These are phyloP conservation scores for Diplosphaera chodatii DNA, from an alignment of 139 green algal species.

Conservation along the genomic window DNA sequence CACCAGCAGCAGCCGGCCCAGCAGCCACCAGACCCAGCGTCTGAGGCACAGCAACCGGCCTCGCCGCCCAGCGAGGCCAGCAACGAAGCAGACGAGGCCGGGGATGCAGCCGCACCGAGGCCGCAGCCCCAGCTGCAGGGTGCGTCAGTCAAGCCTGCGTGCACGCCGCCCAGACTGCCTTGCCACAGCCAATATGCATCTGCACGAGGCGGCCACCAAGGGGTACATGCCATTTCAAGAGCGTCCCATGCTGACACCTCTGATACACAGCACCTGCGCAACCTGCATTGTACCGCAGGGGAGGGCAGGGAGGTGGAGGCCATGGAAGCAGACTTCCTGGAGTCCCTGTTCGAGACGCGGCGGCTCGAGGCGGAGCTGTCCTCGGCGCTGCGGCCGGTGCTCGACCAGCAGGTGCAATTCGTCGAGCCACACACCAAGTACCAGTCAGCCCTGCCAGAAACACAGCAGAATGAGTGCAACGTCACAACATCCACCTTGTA, in stretches of 20 bases:
- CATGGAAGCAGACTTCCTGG: slow-evolving; percentile 28
- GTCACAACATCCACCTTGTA: too few species aligned
- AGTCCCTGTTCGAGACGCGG: slow-evolving; percentile 24
- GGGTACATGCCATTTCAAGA: too few species aligned
- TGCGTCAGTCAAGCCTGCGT: too few species aligned
- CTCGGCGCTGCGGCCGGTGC: slow-evolving; percentile 6
- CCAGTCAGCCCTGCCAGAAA: too few species aligned
- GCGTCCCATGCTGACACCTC: too few species aligned
- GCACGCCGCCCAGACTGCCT: too few species aligned
- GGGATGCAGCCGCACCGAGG: not conserved
- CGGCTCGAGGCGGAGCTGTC: slow-evolving; percentile 17
- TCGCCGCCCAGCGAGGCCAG: too few species aligned
- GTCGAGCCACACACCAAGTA: too few species aligned
- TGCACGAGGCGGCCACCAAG: too few species aligned
- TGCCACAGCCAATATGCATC: too few species aligned
- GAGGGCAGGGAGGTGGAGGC: slow-evolving; percentile 18
- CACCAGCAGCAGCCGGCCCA: not conserved
- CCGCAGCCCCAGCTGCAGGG: not conserved
- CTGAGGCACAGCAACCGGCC: not conserved
- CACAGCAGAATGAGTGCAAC: too few species aligned
- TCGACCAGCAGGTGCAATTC: slow-evolving; percentile 8
- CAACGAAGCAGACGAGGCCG: not conserved
- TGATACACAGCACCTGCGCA: too few species aligned
- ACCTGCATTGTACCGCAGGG: slow-evolving; percentile 12
- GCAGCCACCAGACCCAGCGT: not conserved